A percentile compares a stretch with the other conserved stretches of the same genome.
Evolutionary conservation across 805 yeast species (phyloP).

Genomic region (Teunomyces stri): DNA sequence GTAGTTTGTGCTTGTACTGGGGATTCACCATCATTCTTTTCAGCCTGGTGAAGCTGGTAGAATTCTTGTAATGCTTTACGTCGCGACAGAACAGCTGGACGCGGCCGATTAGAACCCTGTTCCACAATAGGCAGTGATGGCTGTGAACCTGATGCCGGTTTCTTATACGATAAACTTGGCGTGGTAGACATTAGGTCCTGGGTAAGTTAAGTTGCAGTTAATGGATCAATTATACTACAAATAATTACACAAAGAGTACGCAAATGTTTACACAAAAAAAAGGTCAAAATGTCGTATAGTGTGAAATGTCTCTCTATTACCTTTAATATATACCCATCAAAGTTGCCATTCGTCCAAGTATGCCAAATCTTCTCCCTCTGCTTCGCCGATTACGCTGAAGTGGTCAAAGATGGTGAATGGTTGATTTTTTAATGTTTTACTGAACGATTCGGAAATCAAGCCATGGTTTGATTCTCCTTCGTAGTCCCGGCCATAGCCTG

Average conservation of each 20-base stretch:
- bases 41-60: slow-evolving; percentile 24
- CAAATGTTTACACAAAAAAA: not conserved
- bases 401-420: slow-evolving; percentile 43
- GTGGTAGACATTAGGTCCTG: slow-evolving; percentile 9
- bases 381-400: slow-evolving; percentile 38
- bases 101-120: not conserved
- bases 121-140: slow-evolving; percentile 3
- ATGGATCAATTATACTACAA: too few relatives aligned
- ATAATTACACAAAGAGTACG: too few relatives aligned
- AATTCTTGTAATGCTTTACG: slow-evolving; percentile 43
- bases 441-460: slow-evolving; percentile 8
- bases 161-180: slow-evolving; percentile 31
- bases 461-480: slow-evolving; percentile 16
- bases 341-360: slow-evolving; percentile 50
- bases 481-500: slow-evolving; percentile 50
- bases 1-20: not conserved
- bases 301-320: not conserved
- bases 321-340: slow-evolving; percentile 6
- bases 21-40: not conserved
- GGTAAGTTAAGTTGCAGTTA: too few relatives aligned
- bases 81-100: slow-evolving; percentile 36
- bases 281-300: not conserved
- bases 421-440: slow-evolving; percentile 11
- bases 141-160: slow-evolving; percentile 11
- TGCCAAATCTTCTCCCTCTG: slow-evolving; percentile 37